A percentile compares a stretch with the other conserved stretches of the same genome.
Evolutionary conservation across 192 early-diverging fungal species (phyloP).

Genomic region (Linderina pennispora): DNA sequence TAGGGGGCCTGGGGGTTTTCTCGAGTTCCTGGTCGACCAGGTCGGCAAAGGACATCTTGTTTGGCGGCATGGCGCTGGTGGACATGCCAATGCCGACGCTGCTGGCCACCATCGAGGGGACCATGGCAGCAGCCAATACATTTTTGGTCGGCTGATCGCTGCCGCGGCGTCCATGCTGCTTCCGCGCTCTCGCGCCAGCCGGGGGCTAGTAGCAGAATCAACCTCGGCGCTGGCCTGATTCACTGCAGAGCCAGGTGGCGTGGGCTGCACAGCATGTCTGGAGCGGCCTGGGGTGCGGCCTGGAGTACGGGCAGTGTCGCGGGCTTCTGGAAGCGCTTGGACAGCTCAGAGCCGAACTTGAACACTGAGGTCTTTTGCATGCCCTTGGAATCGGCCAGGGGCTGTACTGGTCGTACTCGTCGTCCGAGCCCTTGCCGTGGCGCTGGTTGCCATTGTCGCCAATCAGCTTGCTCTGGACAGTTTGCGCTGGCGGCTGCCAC

Average conservation of each 20-base stretch:
- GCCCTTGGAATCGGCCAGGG: neutral
- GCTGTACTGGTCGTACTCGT: too few relatives aligned
- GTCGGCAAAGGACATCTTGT: constrained; percentile 43
- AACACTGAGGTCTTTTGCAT: constrained; percentile 1
- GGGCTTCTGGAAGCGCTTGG: neutral
- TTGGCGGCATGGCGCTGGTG: constrained; percentile 41
- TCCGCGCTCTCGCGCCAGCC: constrained; percentile 4
- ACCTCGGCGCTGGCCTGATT: too few relatives aligned
- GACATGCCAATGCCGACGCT: constrained; percentile 48
- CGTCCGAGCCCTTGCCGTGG: too few relatives aligned
- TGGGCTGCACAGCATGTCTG: too few relatives aligned
- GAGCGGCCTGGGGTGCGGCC: too few relatives aligned
- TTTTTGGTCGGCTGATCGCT: constrained; percentile 18
- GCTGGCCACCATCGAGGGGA: constrained; percentile 42
- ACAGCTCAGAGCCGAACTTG: neutral
- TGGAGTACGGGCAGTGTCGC: too few relatives aligned
- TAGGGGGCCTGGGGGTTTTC: too few relatives aligned
- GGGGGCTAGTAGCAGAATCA: neutral
- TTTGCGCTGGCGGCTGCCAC: constrained; percentile 45
- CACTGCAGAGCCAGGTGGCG: too few relatives aligned
- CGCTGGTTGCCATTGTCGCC: constrained; percentile 3
- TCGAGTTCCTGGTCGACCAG: constrained; percentile 44
- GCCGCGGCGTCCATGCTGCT: constrained; percentile 32
- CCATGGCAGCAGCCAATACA: constrained; percentile 38
- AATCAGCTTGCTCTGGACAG: constrained; percentile 36